Percentiles rank a stretch among this genome's conserved stretches.
Evolutionary conservation across 495 filamentous ascomycete species (phyloP).

Genomic region (Saxophila tyrrhenica): DNA sequence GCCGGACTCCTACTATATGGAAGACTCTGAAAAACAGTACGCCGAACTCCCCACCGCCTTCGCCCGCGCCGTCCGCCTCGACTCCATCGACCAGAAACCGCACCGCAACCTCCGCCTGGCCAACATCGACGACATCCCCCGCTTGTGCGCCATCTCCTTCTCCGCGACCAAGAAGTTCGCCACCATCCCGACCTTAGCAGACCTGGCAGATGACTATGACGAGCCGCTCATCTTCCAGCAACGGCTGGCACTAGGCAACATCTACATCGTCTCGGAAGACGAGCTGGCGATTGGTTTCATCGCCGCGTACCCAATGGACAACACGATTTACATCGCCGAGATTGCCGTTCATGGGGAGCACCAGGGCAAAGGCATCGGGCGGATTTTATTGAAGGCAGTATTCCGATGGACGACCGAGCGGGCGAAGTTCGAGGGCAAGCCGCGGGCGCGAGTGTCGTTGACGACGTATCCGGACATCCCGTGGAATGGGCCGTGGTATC

Average conservation of each 20-base stretch:
- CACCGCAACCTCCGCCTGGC: not conserved
- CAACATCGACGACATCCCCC: not conserved
- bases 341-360: not conserved
- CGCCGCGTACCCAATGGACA: not conserved
- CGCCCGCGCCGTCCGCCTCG: not conserved
- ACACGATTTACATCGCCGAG: not conserved
- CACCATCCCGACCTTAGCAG: not conserved
- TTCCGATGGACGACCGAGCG: not conserved
- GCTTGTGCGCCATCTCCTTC: not conserved
- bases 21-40: not conserved
- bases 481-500: conserved; percentile 1
- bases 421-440: not conserved
- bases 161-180: not conserved
- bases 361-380: not conserved
- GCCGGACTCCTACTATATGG: not conserved
- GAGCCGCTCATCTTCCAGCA: not conserved
- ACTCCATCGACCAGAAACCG: not conserved
- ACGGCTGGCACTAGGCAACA: not conserved
- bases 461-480: not conserved
- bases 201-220: not conserved
- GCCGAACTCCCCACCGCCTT: not conserved
- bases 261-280: not conserved
- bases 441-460: not conserved
- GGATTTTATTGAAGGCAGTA: not conserved
- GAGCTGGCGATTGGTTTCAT: not conserved